Conservation (phyloP, 768 basidiomycete species). For the Amanita pseudoporphyria region DNA sequence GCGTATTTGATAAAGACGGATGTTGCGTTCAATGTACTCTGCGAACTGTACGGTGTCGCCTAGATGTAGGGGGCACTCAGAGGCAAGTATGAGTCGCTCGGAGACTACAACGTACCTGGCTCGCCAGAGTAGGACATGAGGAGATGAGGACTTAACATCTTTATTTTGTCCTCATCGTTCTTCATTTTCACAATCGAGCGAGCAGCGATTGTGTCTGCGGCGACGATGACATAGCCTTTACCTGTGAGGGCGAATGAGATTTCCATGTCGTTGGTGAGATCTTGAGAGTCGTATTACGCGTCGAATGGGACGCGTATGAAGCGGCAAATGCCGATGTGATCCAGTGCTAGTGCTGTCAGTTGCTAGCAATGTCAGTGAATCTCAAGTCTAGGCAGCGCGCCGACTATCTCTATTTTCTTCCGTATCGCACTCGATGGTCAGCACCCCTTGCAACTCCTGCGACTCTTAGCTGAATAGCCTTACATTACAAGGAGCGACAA, state of each 20-base stretch:
- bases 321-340: slow-evolving; percentile 5
- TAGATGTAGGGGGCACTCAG: slow-evolving; percentile 17
- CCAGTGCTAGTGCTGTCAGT: too few relatives aligned
- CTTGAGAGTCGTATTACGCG: slow-evolving; percentile 1
- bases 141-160: slow-evolving; percentile 79
- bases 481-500: slow-evolving; percentile 76
- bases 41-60: slow-evolving; percentile 97
- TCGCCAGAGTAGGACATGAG: slow-evolving; percentile 95
- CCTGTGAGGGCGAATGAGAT: slow-evolving; percentile 86
- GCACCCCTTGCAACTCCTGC: slow-evolving; percentile 13
- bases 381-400: slow-evolving; percentile 32
- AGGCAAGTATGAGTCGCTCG: not conserved
- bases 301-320: slow-evolving; percentile 4
- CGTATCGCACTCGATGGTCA: slow-evolving; percentile 66
- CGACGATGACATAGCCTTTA: slow-evolving; percentile 89
- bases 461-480: not conserved
- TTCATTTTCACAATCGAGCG: slow-evolving; percentile 98
- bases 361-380: not conserved
- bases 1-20: slow-evolving; percentile 93
- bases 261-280: slow-evolving; percentile 67
- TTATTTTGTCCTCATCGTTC: slow-evolving; percentile 93
- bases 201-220: slow-evolving; percentile 82
- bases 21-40: slow-evolving; percentile 92
- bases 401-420: slow-evolving; percentile 52
- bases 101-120: slow-evolving; percentile 47